These are phyloP conservation scores for Lepraria neglecta DNA, from an alignment of 495 filamentous ascomycete genomes.

Conservation along the genomic window DNA sequence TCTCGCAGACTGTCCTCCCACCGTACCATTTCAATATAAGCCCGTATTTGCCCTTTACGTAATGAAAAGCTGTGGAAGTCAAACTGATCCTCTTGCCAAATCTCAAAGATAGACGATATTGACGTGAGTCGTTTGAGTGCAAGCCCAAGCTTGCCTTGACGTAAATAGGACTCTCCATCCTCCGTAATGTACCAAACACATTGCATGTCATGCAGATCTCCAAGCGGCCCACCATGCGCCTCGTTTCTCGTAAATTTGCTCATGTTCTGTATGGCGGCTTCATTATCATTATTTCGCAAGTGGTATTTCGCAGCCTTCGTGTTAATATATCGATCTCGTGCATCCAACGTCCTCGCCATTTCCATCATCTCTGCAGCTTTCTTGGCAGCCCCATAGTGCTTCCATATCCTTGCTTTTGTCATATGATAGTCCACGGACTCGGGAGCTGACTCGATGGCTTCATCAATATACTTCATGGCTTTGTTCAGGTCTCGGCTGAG, in stretches of 20 bases:
- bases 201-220: slow-evolving; percentile 96
- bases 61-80: slow-evolving; percentile 98
- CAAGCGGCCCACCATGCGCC: slow-evolving; percentile 76
- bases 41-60: slow-evolving; percentile 87
- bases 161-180: slow-evolving; percentile 83
- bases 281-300: slow-evolving; percentile 84
- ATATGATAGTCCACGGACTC: slow-evolving; percentile 86
- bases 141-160: slow-evolving; percentile 73
- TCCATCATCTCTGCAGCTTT: slow-evolving; percentile 88
- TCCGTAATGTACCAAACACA: slow-evolving; percentile 96
- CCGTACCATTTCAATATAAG: slow-evolving; percentile 91
- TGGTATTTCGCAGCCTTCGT: slow-evolving; percentile 97
- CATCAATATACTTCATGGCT: slow-evolving; percentile 76
- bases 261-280: slow-evolving; percentile 79
- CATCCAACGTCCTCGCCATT: slow-evolving; percentile 73
- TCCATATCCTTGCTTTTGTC: slow-evolving; percentile 92
- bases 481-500: slow-evolving; percentile 76
- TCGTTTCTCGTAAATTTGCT: slow-evolving; percentile 92
- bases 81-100: slow-evolving; percentile 97
- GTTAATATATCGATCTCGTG: slow-evolving; percentile 94
- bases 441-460: slow-evolving; percentile 65
- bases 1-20: slow-evolving; percentile 90
- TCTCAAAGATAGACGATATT: slow-evolving; percentile 86
- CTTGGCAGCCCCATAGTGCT: slow-evolving; percentile 73
- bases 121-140: slow-evolving; percentile 86